Evolutionary conservation across 2,329 filamentous ascomycete genomes (phyloP), one percentile per base, ranked within the genome.

Genomic region (Botrytis byssoidea): DNA sequence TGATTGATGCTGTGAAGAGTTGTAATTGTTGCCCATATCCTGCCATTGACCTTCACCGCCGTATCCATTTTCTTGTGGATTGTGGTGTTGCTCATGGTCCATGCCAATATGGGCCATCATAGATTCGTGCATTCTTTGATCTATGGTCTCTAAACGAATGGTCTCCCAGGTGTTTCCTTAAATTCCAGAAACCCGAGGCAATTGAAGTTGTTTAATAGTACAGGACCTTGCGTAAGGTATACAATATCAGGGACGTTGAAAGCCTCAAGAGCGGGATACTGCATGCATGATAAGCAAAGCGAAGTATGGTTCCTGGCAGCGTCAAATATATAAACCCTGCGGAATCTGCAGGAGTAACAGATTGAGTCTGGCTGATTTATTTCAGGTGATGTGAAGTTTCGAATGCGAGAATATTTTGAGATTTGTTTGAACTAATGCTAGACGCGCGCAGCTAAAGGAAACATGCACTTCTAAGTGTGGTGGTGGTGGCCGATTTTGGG

Each of bases 1-100:
- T 73, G 91, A 92, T 75, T 91, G 89, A 77, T 90, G 89, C 79
- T 93, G 92, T 22, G 89, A 80, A 55, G 81, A 79, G 70, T 75
- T 79, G 71, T 82, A 83, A 65, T 76, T 77, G 73, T 79, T 78
- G 82, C 76, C 83, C 85, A 90, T 86, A 79, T 86, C 86, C 66
- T 84, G 84, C 89, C 89, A 90, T 57, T 57, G 51, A 79, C 83
- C 83, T 75, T 88, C 85, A 79, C 82, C 84, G 77, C 83, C 82
- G 74, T 85, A 82, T 72, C 85, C 76, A 74, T 80, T 79, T 51
- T 81, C 79, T 64, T 80, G 78, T 46, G 74, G 75, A 70, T 75
- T 73, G 75, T 81, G 77, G 60, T 79, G 76, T 55, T 72, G 71
- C 64, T 81, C 79, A 73, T 82, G 79, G 69, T 82, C 79, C 79